phyloP scores from a whole-genome alignment of 768 basidiomycete species.

The Trametopsis cervina region DNA sequence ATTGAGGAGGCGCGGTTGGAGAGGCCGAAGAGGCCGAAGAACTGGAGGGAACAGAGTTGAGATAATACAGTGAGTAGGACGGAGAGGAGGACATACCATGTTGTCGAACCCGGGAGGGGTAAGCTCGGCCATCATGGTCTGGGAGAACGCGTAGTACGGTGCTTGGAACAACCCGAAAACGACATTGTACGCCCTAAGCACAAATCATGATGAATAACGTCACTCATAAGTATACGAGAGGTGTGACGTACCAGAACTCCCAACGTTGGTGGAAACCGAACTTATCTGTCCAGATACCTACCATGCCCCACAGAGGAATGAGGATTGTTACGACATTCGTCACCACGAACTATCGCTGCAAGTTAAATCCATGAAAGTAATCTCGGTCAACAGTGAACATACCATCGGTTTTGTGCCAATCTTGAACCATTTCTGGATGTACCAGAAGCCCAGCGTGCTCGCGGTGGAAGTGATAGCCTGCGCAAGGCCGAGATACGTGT shows the following conservation, averaged over 20 bases:
- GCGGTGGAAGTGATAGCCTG: conserved; percentile 70
- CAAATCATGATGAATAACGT: background rate
- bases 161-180: conserved; percentile 79
- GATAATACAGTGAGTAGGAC: background rate
- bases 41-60: conserved; percentile 32
- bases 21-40: conserved; percentile 82
- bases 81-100: conserved; percentile 35
- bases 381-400: conserved; percentile 4
- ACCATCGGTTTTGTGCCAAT: conserved; percentile 81
- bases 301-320: conserved; percentile 83
- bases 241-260: conserved; percentile 70
- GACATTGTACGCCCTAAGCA: conserved; percentile 65
- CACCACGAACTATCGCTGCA: conserved; percentile 51
- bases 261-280: conserved; percentile 78
- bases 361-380: background rate
- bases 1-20: conserved; percentile 83
- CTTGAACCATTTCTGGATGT: conserved; percentile 74
- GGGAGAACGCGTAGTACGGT: conserved; percentile 81
- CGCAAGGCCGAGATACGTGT: conserved; percentile 69
- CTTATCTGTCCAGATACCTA: conserved; percentile 74
- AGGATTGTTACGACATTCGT: conserved; percentile 72
- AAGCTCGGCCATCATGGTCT: conserved; percentile 87
- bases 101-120: conserved; percentile 85
- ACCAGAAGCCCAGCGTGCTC: conserved; percentile 76
- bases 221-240: conserved; percentile 7